Percentiles rank a stretch among this genome's conserved stretches.
Conservation (phyloP, 2,329 filamentous ascomycete species). For the Sporothrix curviconia region DNA sequence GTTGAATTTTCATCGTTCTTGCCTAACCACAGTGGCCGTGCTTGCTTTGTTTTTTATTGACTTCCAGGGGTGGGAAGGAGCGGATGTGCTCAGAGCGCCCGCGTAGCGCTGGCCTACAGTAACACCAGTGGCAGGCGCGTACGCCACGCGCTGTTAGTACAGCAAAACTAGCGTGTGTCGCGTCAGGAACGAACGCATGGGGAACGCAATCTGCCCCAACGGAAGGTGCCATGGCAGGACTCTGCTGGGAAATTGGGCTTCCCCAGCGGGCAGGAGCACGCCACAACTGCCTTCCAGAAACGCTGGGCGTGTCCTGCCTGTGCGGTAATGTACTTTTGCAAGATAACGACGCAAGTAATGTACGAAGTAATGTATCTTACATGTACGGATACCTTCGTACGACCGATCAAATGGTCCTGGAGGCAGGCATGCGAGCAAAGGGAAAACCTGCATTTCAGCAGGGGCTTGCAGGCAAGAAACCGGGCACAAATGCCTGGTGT, state of each 20-base stretch:
- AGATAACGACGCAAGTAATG: too few relatives aligned
- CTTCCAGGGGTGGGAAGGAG: constrained; percentile 17
- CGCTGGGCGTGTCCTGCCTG: too few relatives aligned
- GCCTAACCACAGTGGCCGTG: constrained; percentile 6
- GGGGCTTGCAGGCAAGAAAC: too few relatives aligned
- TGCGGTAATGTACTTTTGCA: too few relatives aligned
- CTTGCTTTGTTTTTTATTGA: constrained; percentile 15
- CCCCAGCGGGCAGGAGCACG: not conserved
- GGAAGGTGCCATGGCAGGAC: constrained; percentile 7
- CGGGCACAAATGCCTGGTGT: too few relatives aligned
- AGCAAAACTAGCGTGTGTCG: constrained; percentile 1
- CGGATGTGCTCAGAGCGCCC: not conserved
- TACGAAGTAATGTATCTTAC: too few relatives aligned
- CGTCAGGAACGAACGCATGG: constrained; percentile 10
- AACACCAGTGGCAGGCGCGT: constrained; percentile 8
- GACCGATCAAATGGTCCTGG: too few relatives aligned
- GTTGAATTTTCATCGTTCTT: constrained; percentile 7
- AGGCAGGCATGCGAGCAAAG: not conserved
- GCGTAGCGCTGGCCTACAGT: constrained; percentile 3
- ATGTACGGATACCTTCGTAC: too few relatives aligned
- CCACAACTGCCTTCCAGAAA: not conserved
- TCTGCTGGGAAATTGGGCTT: not conserved
- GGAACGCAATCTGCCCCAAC: constrained; percentile 11
- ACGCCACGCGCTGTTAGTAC: constrained; percentile 8
- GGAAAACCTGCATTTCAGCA: not conserved